phyloP scores from a whole-genome alignment of 2,329 filamentous ascomycete species.

The Nigrospora oryzae region DNA sequence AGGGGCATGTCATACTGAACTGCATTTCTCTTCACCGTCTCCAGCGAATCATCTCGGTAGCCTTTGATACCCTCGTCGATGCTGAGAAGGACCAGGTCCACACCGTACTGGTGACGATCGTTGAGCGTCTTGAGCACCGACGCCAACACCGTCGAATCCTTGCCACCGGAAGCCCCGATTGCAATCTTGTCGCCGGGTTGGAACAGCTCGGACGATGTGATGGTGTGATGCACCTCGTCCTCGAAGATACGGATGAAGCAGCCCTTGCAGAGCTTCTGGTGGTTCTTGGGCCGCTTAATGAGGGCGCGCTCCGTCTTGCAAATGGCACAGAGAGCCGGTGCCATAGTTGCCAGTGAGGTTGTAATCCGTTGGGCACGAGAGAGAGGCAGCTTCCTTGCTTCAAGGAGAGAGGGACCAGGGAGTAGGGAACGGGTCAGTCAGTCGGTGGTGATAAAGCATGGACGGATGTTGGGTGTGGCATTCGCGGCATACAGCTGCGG shows the following conservation, averaged over 20 bases:
- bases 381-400: conserved; percentile 11
- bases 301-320: conserved; percentile 74
- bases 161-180: conserved; percentile 93
- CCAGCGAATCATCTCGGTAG: conserved; percentile 89
- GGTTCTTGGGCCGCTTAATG: conserved; percentile 90
- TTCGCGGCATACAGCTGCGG: too few species aligned
- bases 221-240: conserved; percentile 88
- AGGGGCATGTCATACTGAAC: conserved; percentile 84
- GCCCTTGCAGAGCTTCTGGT: conserved; percentile 81
- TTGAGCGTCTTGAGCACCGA: conserved; percentile 93
- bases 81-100: conserved; percentile 79
- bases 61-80: conserved; percentile 98
- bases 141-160: conserved; percentile 93
- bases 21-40: conserved; percentile 93
- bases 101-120: conserved; percentile 75
- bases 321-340: conserved; percentile 65
- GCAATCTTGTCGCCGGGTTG: conserved; percentile 76
- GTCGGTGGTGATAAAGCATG: background rate
- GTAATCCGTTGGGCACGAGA: background rate
- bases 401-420: too few species aligned
- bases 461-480: too few species aligned
- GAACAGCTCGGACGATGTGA: conserved; percentile 75
- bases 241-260: conserved; percentile 90
- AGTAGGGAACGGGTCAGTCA: too few species aligned
- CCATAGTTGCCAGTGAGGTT: conserved; percentile 44